phyloP scores from a whole-genome alignment of 441 rosid species.

The Populus tomentosa region DNA sequence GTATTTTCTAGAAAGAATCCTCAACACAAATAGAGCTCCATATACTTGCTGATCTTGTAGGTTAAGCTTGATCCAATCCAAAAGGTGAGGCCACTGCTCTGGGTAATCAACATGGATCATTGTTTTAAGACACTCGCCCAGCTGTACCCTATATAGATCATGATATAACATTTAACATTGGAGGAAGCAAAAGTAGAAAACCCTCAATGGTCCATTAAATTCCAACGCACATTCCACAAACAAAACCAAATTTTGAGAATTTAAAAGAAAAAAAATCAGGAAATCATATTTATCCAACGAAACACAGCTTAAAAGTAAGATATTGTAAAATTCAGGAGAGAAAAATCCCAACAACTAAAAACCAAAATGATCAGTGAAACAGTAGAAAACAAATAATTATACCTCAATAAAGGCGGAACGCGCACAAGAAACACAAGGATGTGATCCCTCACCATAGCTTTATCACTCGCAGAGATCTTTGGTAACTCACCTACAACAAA shows the following conservation, averaged over 20 bases:
- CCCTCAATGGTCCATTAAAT: not conserved
- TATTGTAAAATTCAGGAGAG: not conserved
- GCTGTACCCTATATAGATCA: conserved; percentile 59
- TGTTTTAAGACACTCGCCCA: conserved; percentile 97
- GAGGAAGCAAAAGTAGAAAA: conserved; percentile 6
- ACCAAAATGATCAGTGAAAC: not conserved
- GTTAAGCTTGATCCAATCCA: conserved; percentile 85
- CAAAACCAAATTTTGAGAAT: not conserved
- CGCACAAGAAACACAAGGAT: conserved; percentile 75
- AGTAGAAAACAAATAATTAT: conserved; percentile 5
- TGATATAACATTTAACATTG: not conserved
- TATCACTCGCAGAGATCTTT: conserved; percentile 68
- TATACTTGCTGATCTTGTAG: conserved; percentile 86
- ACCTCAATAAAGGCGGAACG: conserved; percentile 91
- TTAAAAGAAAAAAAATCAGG: not conserved
- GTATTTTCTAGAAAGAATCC: conserved; percentile 90
- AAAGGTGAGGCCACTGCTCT: conserved; percentile 88
- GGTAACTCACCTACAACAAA: conserved; percentile 59
- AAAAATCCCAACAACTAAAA: not conserved
- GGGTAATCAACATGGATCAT: conserved; percentile 92
- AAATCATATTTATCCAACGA: not conserved
- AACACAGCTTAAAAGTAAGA: not conserved
- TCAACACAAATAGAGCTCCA: conserved; percentile 78
- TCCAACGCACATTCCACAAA: not conserved
- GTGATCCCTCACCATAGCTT: conserved; percentile 68